A percentile compares a stretch with the other conserved stretches of the same genome.
Evolutionary conservation across 768 basidiomycete genomes (phyloP).

Genomic region (Amanita inopinata): DNA sequence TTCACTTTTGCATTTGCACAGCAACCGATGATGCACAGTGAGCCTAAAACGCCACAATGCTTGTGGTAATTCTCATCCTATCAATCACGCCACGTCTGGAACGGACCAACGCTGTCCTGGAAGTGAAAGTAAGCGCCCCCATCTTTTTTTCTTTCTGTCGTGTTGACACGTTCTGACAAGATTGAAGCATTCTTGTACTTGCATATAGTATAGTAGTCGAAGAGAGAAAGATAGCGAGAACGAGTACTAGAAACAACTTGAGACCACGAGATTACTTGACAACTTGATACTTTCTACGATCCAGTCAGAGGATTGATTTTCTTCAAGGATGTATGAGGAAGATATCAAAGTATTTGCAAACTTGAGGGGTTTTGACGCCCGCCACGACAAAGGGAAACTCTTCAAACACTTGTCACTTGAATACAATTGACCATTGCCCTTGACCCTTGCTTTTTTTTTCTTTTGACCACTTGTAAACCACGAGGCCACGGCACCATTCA

Average conservation of each 20-base stretch:
- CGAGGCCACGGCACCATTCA: constrained; percentile 17
- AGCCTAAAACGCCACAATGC: not conserved
- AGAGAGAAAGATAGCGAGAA: constrained; percentile 33
- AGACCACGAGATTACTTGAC: too few species aligned
- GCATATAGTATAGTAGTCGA: constrained; percentile 39
- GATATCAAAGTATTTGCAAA: constrained; percentile 38
- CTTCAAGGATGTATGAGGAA: constrained; percentile 17
- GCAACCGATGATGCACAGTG: not conserved
- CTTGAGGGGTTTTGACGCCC: constrained; percentile 30
- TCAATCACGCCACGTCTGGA: not conserved
- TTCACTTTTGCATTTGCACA: not conserved
- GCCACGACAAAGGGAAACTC: constrained; percentile 28
- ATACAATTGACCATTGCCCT: constrained; percentile 25
- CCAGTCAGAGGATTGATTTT: constrained; percentile 6
- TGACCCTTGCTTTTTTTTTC: constrained; percentile 25
- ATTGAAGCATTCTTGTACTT: constrained; percentile 30
- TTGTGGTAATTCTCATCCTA: constrained; percentile 5
- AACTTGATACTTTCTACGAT: constrained; percentile 29
- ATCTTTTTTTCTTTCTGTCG: constrained; percentile 3
- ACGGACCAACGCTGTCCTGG: not conserved
- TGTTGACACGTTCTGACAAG: constrained; percentile 9
- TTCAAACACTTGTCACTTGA: constrained; percentile 10
- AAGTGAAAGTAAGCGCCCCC: constrained; percentile 2
- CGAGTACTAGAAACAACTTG: constrained; percentile 57
- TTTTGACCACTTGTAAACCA: constrained; percentile 19